Evolutionary conservation across 106 monocot species (phyloP), one percentile per base, ranked within the genome.

Genomic region (Xerophyta viscosa): DNA sequence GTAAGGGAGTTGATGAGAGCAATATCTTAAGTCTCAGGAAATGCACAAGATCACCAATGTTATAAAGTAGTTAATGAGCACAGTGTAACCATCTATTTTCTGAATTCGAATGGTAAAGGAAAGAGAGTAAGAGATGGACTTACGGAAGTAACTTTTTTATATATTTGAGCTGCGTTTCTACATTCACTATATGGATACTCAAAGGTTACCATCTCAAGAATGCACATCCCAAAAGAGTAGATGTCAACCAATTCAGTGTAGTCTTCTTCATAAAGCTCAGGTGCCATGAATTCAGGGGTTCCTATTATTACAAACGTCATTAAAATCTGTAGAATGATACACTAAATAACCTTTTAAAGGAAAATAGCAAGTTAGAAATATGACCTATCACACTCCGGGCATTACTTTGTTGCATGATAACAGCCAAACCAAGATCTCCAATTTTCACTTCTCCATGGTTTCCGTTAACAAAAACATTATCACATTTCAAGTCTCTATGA

Each of bases 381-480:
- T 57, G 73, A 84, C 91, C 91, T 64, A 92, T 78, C 0, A 92
- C 81, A 68, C 78, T 79, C n/a, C 31, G 78, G 13, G 79, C 87
- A 44, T 57, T 68, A 52, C 72, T 53, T 41, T 66, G 73, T 24
- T 67, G 72, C 76, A 93, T 71, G 20, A 87, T 62, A 19, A 71
- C 71, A 50, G 92, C 87, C 36, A 93, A 60, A 11, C 92, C 92
- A 43, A 93, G 79, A 65, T 92, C 92, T 30, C 92, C 92, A 61
- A 92, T 82, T 64, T 92, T 92, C 36, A 92, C 70, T 71, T 93
- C 70, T 30, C 92, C 87, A 51, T 79, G 82, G 56, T 93, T 86
- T 15, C 92, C 92, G 69, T 93, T 93, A 27, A 93, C 63, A 69
- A 93, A 93, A 21, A 93, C 80, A 28, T 93, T 93, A 44, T 93